These are phyloP conservation scores for Fusarium cyanostomum DNA, from an alignment of 2,329 filamentous ascomycete genomes.

Conservation along the genomic window DNA sequence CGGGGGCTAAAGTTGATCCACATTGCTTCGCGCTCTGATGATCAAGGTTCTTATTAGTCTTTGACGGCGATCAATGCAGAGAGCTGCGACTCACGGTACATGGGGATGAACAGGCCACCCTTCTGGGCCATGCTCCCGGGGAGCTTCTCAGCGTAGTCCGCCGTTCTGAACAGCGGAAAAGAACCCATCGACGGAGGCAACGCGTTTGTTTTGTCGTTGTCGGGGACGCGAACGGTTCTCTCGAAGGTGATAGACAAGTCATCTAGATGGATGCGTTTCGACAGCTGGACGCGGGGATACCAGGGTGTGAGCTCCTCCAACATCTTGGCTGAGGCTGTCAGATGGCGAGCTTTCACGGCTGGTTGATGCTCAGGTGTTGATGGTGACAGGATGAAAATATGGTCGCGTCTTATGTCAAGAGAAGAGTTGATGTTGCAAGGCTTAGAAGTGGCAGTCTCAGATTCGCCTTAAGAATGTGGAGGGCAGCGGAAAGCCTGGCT, in stretches of 20 bases:
- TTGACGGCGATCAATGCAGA: accelerated
- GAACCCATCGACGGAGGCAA: not conserved
- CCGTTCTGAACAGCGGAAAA: not conserved
- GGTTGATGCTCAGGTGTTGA: too few relatives aligned
- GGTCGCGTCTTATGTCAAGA: too few relatives aligned
- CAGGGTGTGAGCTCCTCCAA: not conserved
- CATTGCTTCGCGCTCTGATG: constrained; percentile 6
- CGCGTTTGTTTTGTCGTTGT: not conserved
- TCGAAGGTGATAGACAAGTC: constrained; percentile 8
- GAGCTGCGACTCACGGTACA: not conserved
- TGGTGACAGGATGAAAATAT: too few relatives aligned
- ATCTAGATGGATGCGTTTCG: not conserved
- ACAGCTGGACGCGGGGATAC: not conserved
- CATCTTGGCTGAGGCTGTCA: not conserved
- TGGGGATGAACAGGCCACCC: not conserved
- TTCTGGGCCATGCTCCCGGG: not conserved
- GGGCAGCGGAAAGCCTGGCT: too few relatives aligned
- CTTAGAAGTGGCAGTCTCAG: too few relatives aligned
- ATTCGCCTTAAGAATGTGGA: too few relatives aligned
- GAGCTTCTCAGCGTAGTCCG: not conserved
- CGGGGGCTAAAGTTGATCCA: not conserved
- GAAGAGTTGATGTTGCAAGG: too few relatives aligned
- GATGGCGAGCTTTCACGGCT: too few relatives aligned
- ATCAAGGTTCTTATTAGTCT: not conserved
- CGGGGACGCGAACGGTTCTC: not conserved